Evolutionary conservation across 441 rosid species (phyloP).

Genomic region (Hura crepitans): DNA sequence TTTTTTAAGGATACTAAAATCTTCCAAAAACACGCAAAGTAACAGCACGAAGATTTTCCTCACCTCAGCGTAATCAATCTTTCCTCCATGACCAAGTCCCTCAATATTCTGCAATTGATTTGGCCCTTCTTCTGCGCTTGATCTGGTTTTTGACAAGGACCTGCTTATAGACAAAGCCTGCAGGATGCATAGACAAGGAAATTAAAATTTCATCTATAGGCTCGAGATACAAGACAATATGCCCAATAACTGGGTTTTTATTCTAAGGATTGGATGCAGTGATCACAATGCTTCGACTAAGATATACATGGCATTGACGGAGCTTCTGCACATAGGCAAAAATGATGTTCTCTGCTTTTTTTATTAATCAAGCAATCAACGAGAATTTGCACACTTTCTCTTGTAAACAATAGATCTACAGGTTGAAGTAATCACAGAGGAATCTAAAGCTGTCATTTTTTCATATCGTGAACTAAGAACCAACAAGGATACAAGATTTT

Average conservation of each 20-base stretch:
- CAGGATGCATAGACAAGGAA: constrained; percentile 12
- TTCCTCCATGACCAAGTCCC: constrained; percentile 53
- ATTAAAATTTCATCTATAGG: not conserved
- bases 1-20: too few species aligned
- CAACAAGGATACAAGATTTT: not conserved
- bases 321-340: not conserved
- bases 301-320: not conserved
- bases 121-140: constrained; percentile 47
- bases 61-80: constrained; percentile 80
- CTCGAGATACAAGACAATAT: not conserved
- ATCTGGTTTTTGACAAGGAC: constrained; percentile 54
- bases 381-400: not conserved
- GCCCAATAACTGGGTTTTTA: not conserved
- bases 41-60: not conserved
- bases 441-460: not conserved
- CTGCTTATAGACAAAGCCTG: constrained; percentile 81
- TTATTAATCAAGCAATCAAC: not conserved
- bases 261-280: not conserved
- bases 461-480: not conserved
- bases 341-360: not conserved
- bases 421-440: not conserved
- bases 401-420: not conserved
- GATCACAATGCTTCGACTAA: not conserved
- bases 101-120: constrained; percentile 38
- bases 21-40: not conserved